Evolutionary conservation across 257 asterid species (phyloP), one percentile per base, ranked within the genome.

Genomic region (Fraxinus quadrangulata): DNA sequence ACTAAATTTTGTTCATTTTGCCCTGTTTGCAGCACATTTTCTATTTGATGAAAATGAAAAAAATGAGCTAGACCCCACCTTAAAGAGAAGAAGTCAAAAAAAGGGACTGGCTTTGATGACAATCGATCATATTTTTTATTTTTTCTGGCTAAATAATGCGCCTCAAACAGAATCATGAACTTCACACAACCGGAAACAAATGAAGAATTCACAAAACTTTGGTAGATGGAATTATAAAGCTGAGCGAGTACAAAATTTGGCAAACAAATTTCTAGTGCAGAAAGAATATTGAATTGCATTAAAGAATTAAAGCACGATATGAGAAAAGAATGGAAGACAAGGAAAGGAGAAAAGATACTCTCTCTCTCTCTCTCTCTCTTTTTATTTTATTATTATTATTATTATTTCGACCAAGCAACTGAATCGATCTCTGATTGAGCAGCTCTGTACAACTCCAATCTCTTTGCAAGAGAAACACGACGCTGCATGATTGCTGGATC

Each of bases 401-500:
- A 31, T 33, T 85, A 90, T 69, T 87, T 88, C 3, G 97, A 75
- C 97, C 97, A 90, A 70, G 94, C 91, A 21, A 92, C 94, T 28
- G 88, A 79, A 51, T 90, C 97, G 67, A 92, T 89, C 86, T 92
- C 97, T n/a, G 87, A 63, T 82, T 89, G 94, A 65, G 97, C 94
- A 34, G 92, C 67, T 78, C 91, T 87, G 83, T 92, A 92, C 79
- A 92, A 73, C 81, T 92, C 97, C 81, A 92, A 78, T 65, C 97
- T 87, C 89, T 89, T 92, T 12, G 87, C 92, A 71, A 90, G 80
- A 45, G 92, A 86, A 33, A 79, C 21, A 17, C 96, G 89, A 12
- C 91, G 86, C 84, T 92, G 89, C 91, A 90, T 90, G 19, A 92
- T 54, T 40, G 89, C 89, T 5, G 97, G 97, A 84, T 92, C 97